Conservation (phyloP, 345 rosid genomes). For the Euphorbia pulcherrima region DNA sequence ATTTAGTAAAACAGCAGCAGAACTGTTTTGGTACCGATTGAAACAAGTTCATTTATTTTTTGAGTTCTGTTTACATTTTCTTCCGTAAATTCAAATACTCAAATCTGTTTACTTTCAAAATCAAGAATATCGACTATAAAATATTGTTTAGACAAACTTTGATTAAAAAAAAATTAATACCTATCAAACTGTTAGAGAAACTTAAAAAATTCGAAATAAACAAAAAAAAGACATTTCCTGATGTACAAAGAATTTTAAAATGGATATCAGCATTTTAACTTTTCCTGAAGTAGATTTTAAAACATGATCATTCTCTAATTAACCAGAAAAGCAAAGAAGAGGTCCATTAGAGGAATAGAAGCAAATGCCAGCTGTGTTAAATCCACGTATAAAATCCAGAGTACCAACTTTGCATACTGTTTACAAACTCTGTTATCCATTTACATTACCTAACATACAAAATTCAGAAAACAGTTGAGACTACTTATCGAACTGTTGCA, state of each 20-base stretch:
- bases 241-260: too few relatives aligned
- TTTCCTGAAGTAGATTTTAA: not conserved
- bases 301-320: too few relatives aligned
- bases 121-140: too few relatives aligned
- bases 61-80: not conserved
- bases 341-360: not conserved
- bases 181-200: too few relatives aligned
- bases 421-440: not conserved
- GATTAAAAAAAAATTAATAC: too few relatives aligned
- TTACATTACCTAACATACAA: slow-evolving; percentile 6
- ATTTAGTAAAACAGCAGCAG: too few relatives aligned
- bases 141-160: too few relatives aligned
- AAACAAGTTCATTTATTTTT: too few relatives aligned
- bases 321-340: not conserved
- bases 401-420: not conserved
- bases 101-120: not conserved
- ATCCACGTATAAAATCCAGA: not conserved
- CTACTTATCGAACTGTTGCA: slow-evolving; percentile 57
- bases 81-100: slow-evolving; percentile 4
- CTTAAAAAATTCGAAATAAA: too few relatives aligned
- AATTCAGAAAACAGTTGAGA: not conserved
- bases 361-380: not conserved
- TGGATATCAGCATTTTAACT: too few relatives aligned
- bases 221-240: too few relatives aligned
- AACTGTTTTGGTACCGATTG: not conserved